These are phyloP conservation scores for Huntiella moniliformis DNA, from an alignment of 2,329 filamentous ascomycete genomes.

Conservation along the genomic window DNA sequence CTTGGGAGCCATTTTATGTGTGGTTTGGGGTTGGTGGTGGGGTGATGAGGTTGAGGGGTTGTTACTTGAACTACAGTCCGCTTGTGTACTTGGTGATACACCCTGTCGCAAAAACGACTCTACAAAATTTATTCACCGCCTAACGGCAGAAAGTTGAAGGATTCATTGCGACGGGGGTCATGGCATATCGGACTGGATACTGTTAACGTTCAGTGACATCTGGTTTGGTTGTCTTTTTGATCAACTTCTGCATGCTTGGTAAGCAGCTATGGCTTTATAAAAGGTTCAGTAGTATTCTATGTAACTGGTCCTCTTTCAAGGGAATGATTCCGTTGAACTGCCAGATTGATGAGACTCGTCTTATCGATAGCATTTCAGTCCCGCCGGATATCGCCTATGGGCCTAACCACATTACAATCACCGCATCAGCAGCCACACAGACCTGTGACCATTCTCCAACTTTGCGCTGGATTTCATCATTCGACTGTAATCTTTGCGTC, in stretches of 20 bases:
- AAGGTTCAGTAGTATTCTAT: too few species aligned
- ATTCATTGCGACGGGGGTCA: not conserved
- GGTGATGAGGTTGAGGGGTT: not conserved
- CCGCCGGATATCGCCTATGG: not conserved
- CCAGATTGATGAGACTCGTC: too few species aligned
- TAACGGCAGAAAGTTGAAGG: constrained; percentile 6
- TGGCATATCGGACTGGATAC: not conserved
- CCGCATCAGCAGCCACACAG: too few species aligned
- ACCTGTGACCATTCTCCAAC: not conserved
- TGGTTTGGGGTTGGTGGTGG: too few species aligned
- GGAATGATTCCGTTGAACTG: too few species aligned
- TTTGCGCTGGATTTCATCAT: not conserved
- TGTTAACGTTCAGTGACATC: not conserved
- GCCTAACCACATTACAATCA: too few species aligned
- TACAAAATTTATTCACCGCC: constrained; percentile 10
- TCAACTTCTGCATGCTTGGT: too few species aligned
- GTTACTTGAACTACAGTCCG: not conserved
- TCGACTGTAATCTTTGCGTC: too few species aligned
- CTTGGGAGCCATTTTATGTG: constrained; percentile 6
- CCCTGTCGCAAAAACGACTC: constrained; percentile 3
- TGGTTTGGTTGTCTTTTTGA: too few species aligned
- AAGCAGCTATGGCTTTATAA: too few species aligned
- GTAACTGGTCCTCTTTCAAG: too few species aligned
- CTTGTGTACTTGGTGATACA: not conserved
- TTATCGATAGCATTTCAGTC: not conserved